These are phyloP conservation scores for Neurospora hispaniola DNA, from an alignment of 495 filamentous ascomycete species.

Conservation along the genomic window DNA sequence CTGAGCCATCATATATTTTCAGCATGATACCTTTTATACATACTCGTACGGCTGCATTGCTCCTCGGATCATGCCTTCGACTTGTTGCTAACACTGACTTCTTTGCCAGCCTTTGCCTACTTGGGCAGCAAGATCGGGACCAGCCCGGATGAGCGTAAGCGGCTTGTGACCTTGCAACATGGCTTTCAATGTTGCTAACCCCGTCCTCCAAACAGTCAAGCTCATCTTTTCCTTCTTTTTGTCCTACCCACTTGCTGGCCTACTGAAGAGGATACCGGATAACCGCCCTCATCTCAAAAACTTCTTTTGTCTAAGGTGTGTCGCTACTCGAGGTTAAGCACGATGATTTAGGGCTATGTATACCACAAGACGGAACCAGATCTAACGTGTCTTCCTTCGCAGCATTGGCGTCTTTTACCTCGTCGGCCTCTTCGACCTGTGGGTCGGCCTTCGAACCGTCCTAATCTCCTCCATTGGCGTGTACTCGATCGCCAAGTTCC, in stretches of 20 bases:
- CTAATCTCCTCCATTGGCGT: constrained; percentile 66
- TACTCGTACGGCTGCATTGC: constrained; percentile 43
- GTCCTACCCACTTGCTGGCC: constrained; percentile 81
- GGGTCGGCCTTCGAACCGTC: constrained; percentile 74
- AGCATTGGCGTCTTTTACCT: constrained; percentile 80
- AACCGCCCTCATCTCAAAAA: constrained; percentile 78
- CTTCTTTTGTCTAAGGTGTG: constrained; percentile 68
- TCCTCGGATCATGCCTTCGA: neutral
- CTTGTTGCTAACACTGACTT: constrained; percentile 17
- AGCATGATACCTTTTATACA: constrained; percentile 84
- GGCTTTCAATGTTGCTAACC: constrained; percentile 6
- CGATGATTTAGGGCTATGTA: neutral
- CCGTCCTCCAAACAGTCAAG: constrained; percentile 55
- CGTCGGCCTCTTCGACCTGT: constrained; percentile 89
- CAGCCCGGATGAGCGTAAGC: constrained; percentile 73
- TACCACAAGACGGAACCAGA: neutral
- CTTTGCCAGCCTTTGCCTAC: constrained; percentile 60
- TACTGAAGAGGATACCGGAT: constrained; percentile 89
- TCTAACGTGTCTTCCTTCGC: constrained; percentile 1
- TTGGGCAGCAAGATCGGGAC: constrained; percentile 56
- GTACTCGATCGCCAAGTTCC: constrained; percentile 73
- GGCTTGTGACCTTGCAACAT: constrained; percentile 1
- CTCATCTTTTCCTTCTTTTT: constrained; percentile 83
- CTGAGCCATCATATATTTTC: neutral
- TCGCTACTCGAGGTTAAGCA: neutral